Conservation (phyloP, 768 basidiomycete species). For the Ramaria sp. region DNA sequence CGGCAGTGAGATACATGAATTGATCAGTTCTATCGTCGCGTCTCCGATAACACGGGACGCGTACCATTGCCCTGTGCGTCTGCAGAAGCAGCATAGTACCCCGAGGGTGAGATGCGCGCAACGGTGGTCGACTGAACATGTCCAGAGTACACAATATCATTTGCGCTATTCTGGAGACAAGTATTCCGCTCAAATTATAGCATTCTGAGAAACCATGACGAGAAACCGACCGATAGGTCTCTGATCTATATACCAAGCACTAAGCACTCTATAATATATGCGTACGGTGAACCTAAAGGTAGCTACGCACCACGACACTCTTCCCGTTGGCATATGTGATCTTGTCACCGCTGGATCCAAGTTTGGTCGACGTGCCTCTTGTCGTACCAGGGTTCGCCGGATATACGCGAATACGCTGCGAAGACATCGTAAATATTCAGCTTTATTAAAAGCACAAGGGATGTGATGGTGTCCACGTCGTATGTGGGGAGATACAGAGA, state of each 20-base stretch:
- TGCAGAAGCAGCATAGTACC: constrained; percentile 91
- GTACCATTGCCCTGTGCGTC: constrained; percentile 73
- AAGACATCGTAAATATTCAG: constrained; percentile 3
- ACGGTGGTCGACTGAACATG: constrained; percentile 82
- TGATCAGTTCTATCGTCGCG: background rate
- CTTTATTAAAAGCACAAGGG: too few species aligned
- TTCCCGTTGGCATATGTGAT: constrained; percentile 79
- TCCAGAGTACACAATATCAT: constrained; percentile 58
- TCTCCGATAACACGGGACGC: constrained; percentile 11
- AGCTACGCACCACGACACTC: constrained; percentile 63
- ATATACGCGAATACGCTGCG: constrained; percentile 25
- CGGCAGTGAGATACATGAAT: background rate
- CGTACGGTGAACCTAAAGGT: background rate
- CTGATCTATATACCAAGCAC: constrained; percentile 45
- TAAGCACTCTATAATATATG: constrained; percentile 1
- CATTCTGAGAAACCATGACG: background rate
- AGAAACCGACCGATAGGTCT: constrained; percentile 57
- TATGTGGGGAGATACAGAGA: too few species aligned
- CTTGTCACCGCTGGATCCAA: constrained; percentile 66
- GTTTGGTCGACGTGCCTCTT: constrained; percentile 61
- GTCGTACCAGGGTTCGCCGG: constrained; percentile 61
- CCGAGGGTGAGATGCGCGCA: constrained; percentile 85
- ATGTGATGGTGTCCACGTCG: too few species aligned
- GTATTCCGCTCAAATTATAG: constrained; percentile 7
- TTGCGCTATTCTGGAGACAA: constrained; percentile 45